phyloP scores from a whole-genome alignment of 2,329 filamentous ascomycete genomes.

The Diaporthe vaccinii region DNA sequence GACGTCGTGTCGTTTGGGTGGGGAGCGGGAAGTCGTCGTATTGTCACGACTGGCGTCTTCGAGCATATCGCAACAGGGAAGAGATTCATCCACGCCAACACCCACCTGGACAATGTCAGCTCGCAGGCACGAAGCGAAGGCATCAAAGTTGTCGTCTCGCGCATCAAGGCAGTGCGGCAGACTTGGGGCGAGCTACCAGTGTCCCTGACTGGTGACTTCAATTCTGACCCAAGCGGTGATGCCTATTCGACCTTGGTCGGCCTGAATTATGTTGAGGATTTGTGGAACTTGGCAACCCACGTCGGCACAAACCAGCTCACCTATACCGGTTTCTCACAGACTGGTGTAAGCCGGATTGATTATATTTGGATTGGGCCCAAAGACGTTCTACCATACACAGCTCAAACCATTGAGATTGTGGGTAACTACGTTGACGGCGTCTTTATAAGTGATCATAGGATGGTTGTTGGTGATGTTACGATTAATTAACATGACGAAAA shows the following conservation, averaged over 20 bases:
- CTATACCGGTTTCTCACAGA: slow-evolving; percentile 57
- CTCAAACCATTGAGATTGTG: slow-evolving; percentile 55
- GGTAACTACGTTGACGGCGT: slow-evolving; percentile 56
- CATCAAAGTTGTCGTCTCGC: slow-evolving; percentile 59
- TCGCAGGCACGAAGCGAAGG: slow-evolving; percentile 56
- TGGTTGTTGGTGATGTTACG: slow-evolving; percentile 28
- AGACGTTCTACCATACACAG: slow-evolving; percentile 39
- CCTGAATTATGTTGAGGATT: slow-evolving; percentile 41
- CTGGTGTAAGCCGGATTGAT: slow-evolving; percentile 54
- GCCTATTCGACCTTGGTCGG: slow-evolving; percentile 56
- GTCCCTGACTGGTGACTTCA: slow-evolving; percentile 61
- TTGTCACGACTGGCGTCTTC: slow-evolving; percentile 64
- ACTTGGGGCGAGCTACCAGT: slow-evolving; percentile 47
- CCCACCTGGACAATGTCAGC: slow-evolving; percentile 67
- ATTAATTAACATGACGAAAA: not conserved
- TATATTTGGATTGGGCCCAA: slow-evolving; percentile 53
- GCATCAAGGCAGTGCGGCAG: slow-evolving; percentile 48
- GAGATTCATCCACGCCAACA: slow-evolving; percentile 61
- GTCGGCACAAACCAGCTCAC: slow-evolving; percentile 58
- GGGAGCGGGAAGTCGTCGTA: slow-evolving; percentile 59
- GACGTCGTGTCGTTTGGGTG: slow-evolving; percentile 70
- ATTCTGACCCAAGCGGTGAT: slow-evolving; percentile 54
- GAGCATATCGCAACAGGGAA: slow-evolving; percentile 54
- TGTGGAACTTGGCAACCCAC: slow-evolving; percentile 44
- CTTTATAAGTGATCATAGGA: slow-evolving; percentile 37